These are phyloP conservation scores for Thraustochytrium sp. DNA, from an alignment of 352 stramenopile species.

Conservation along the genomic window DNA sequence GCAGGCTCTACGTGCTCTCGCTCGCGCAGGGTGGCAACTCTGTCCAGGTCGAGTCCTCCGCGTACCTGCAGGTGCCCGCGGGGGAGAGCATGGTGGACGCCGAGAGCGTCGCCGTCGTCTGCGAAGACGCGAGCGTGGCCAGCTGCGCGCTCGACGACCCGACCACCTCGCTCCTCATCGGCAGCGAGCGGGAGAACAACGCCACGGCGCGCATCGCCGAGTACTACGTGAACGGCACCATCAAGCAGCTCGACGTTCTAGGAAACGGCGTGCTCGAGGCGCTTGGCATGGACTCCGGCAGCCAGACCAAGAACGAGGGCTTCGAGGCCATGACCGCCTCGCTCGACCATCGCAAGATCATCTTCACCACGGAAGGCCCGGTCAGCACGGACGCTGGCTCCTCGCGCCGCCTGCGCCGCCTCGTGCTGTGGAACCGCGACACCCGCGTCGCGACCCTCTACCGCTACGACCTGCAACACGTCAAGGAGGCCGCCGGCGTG, in stretches of 20 bases:
- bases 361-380: neutral
- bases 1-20: neutral
- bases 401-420: neutral
- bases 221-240: constrained; percentile 5
- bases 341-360: neutral
- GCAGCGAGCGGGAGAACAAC: neutral
- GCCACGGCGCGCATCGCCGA: neutral
- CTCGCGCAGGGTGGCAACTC: neutral
- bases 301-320: neutral
- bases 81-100: neutral
- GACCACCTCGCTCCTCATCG: neutral
- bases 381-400: neutral
- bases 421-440: neutral
- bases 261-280: neutral
- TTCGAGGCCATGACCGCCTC: constrained; percentile 3
- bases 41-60: neutral
- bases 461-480: neutral
- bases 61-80: neutral
- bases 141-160: constrained; percentile 5
- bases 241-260: neutral
- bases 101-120: neutral
- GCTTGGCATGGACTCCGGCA: neutral
- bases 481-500: neutral
- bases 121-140: neutral
- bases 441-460: neutral